Evolutionary conservation across 202 grass and related monocot species (phyloP).

Genomic region (Eragrostis tef): DNA sequence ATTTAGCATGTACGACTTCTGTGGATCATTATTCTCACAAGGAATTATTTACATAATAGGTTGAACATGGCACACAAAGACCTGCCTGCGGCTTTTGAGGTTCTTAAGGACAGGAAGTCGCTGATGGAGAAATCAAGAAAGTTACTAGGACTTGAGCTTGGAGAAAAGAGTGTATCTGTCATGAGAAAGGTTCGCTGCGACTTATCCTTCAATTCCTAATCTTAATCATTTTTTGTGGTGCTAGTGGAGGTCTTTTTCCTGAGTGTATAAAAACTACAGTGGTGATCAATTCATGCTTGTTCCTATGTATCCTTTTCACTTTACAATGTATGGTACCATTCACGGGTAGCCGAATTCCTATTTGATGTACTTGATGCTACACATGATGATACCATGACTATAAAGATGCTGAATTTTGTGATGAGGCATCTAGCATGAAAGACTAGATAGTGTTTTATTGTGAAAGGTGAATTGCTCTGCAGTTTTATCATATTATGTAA

Average conservation of each 20-base stretch:
- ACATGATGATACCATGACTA: slow-evolving; percentile 33
- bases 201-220: slow-evolving; percentile 38
- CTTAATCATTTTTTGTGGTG: slow-evolving; percentile 6
- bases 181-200: slow-evolving; percentile 53
- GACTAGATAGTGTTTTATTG: slow-evolving; percentile 31
- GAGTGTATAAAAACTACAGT: slow-evolving; percentile 41
- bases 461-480: slow-evolving; percentile 26
- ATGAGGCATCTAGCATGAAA: slow-evolving; percentile 39
- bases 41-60: slow-evolving; percentile 37
- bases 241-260: background rate
- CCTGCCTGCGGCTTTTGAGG: slow-evolving; percentile 49
- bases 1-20: background rate
- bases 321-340: slow-evolving; percentile 42
- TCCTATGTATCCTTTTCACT: slow-evolving; percentile 32
- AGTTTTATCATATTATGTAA: slow-evolving; percentile 17
- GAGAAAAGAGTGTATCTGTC: slow-evolving; percentile 48
- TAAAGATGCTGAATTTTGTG: slow-evolving; percentile 46
- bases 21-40: slow-evolving; percentile 26
- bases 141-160: slow-evolving; percentile 45
- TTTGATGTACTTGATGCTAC: slow-evolving; percentile 28
- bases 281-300: slow-evolving; percentile 21
- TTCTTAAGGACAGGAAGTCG: slow-evolving; percentile 32
- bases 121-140: slow-evolving; percentile 43
- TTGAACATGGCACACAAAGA: slow-evolving; percentile 55
- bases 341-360: slow-evolving; percentile 6